A percentile compares a stretch with the other conserved stretches of the same genome.
Evolutionary conservation across 78 protist genomes (phyloP).

Genomic region (Polysphondylium violaceum): DNA sequence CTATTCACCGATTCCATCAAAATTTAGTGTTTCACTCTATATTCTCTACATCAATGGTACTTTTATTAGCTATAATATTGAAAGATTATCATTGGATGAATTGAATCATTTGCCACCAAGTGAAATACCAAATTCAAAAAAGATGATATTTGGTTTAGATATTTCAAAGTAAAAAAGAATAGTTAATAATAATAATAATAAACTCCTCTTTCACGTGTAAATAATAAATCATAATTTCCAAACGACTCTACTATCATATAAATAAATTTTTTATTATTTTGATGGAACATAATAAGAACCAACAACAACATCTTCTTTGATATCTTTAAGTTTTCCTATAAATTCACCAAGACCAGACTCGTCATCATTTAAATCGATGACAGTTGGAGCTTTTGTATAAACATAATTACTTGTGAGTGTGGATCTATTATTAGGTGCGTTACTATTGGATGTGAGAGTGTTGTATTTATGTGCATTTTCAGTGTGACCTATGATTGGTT

Average conservation of each 20-base stretch:
- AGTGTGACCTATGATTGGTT: not conserved
- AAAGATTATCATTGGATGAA: no score
- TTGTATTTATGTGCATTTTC: not conserved
- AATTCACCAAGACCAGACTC: slow-evolving; percentile 16
- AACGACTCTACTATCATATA: no score
- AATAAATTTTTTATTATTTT: no score
- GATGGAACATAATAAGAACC: no score
- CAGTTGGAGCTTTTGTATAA: slow-evolving; percentile 63
- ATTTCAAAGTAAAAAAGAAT: no score
- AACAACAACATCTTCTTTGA: slow-evolving; percentile 38
- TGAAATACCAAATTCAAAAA: no score
- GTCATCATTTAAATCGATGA: slow-evolving; percentile 46
- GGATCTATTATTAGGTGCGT: not conserved
- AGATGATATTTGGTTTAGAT: no score
- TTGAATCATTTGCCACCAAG: no score
- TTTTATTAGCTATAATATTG: slow-evolving; percentile 6
- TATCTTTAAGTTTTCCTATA: slow-evolving; percentile 25
- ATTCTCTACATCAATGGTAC: slow-evolving; percentile 56
- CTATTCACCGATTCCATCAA: not conserved
- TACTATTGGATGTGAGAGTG: not conserved
- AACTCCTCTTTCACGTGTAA: no score
- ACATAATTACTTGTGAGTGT: not conserved
- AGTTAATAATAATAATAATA: no score
- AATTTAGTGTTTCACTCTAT: slow-evolving; percentile 35
- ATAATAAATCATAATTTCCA: no score